Conservation (phyloP, 225 moss, liverwort and hornwort species). For the Physcomitrium patens region DNA sequence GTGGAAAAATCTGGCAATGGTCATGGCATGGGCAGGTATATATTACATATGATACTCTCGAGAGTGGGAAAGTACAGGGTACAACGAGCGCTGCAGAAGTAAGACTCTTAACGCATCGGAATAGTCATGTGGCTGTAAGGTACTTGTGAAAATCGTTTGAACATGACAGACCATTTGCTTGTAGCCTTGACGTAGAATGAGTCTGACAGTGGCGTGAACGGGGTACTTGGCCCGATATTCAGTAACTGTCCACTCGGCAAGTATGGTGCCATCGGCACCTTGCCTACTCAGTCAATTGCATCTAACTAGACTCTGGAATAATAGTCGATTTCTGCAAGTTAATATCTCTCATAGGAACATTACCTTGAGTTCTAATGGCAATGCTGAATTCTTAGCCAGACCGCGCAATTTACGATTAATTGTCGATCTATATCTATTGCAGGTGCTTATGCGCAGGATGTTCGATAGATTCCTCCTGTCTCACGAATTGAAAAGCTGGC, state of each 20-base stretch:
- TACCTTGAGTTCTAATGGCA: too few relatives aligned
- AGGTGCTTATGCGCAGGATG: slow-evolving; percentile 20
- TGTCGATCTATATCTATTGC: too few relatives aligned
- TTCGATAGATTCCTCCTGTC: slow-evolving; percentile 18
- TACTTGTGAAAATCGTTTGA: slow-evolving; percentile 47
- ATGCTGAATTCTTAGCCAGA: too few relatives aligned
- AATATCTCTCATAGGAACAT: too few relatives aligned
- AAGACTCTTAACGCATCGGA: slow-evolving; percentile 24
- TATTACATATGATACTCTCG: not conserved
- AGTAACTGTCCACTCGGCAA: slow-evolving; percentile 52
- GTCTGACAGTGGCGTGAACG: slow-evolving; percentile 49
- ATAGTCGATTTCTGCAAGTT: too few relatives aligned
- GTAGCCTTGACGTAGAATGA: slow-evolving; percentile 49
- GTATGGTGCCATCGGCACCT: slow-evolving; percentile 31
- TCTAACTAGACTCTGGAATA: too few relatives aligned
- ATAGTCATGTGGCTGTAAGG: slow-evolving; percentile 26
- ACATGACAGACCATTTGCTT: slow-evolving; percentile 36
- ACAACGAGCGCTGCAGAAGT: slow-evolving; percentile 18
- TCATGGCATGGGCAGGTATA: not conserved
- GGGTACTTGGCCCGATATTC: slow-evolving; percentile 32
- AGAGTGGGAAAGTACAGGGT: slow-evolving; percentile 13
- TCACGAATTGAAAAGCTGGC: slow-evolving; percentile 36
- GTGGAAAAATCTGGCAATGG: not conserved
- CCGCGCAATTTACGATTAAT: too few relatives aligned
- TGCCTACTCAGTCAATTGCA: too few relatives aligned